Evolutionary conservation across 2,329 filamentous ascomycete species (phyloP).

Genomic region (Xylariaceae sp.): DNA sequence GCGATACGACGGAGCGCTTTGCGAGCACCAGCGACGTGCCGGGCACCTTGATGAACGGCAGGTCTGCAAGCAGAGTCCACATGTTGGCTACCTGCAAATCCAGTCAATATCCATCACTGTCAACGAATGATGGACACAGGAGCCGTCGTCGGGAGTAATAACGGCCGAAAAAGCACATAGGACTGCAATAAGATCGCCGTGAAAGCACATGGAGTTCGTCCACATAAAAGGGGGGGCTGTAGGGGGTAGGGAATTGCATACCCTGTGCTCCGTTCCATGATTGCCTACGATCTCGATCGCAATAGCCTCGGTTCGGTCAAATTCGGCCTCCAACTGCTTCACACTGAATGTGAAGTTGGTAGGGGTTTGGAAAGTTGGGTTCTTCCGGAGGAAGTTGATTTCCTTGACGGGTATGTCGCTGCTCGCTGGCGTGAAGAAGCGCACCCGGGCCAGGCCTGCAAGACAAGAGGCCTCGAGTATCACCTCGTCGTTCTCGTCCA

Average conservation of each 20-base stretch:
- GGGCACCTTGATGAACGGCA: conserved; percentile 29
- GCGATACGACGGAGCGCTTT: conserved; percentile 27
- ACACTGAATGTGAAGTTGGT: conserved; percentile 14
- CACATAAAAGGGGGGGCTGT: background rate
- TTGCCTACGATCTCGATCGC: conserved; percentile 27
- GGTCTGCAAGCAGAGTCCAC: conserved; percentile 25
- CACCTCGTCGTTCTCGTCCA: conserved; percentile 14
- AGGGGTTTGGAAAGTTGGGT: conserved; percentile 1
- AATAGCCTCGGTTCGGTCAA: conserved; percentile 22
- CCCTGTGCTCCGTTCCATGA: conserved; percentile 34
- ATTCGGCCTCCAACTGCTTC: conserved; percentile 24
- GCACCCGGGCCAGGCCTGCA: conserved; percentile 21
- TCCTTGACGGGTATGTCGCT: conserved; percentile 12
- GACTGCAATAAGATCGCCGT: no score
- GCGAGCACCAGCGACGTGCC: conserved; percentile 29
- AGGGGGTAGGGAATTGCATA: background rate
- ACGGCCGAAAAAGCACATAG: no score
- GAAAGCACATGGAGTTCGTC: no score
- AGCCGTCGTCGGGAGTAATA: no score
- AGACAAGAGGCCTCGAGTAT: conserved; percentile 13
- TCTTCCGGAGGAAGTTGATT: conserved; percentile 10
- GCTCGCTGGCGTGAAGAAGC: conserved; percentile 19
- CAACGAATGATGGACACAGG: background rate
- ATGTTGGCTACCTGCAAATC: conserved; percentile 20
- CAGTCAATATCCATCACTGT: background rate